Conservation (phyloP, 371 early-diverging fungal genomes). For the Choanephora cucurbitarum region DNA sequence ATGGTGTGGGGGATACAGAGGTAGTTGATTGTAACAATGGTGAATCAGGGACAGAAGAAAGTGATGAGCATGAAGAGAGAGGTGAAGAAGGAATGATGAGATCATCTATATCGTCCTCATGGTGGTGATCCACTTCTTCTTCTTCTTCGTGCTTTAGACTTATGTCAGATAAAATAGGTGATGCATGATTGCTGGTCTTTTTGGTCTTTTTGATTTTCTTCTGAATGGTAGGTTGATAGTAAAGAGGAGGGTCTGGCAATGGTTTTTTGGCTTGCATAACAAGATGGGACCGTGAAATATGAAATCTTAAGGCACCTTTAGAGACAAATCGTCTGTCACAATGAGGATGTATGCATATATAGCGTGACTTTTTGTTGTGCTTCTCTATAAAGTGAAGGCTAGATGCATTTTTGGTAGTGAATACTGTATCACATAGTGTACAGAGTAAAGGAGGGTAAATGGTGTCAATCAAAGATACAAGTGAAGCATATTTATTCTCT, state of each 20-base stretch:
- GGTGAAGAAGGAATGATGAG: too few species aligned
- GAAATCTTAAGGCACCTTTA: conserved; percentile 32
- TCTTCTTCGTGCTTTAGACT: conserved; percentile 8
- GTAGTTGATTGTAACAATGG: conserved; percentile 11
- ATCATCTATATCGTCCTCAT: too few species aligned
- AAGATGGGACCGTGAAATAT: conserved; percentile 30
- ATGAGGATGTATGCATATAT: conserved; percentile 36
- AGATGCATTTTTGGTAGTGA: conserved; percentile 18
- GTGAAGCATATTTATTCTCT: conserved; percentile 25
- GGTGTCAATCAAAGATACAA: conserved; percentile 31
- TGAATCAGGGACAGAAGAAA: neutral
- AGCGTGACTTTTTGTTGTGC: conserved; percentile 26
- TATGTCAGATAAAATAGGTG: conserved; percentile 1
- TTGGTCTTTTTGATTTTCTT: too few species aligned
- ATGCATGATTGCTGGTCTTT: too few species aligned
- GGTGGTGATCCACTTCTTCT: neutral
- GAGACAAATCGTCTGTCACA: conserved; percentile 27
- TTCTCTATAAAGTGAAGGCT: conserved; percentile 20
- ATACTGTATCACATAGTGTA: conserved; percentile 24
- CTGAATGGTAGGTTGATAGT: too few species aligned
- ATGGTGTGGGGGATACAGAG: conserved; percentile 27
- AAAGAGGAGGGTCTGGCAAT: conserved; percentile 11
- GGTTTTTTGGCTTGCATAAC: conserved; percentile 11
- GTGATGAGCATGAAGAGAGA: neutral
- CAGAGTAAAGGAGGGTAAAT: conserved; percentile 37